Base-by-base conservation (phyloP, 2,329 filamentous ascomycete genomes). In the Lizonia empirigonia region DNA sequence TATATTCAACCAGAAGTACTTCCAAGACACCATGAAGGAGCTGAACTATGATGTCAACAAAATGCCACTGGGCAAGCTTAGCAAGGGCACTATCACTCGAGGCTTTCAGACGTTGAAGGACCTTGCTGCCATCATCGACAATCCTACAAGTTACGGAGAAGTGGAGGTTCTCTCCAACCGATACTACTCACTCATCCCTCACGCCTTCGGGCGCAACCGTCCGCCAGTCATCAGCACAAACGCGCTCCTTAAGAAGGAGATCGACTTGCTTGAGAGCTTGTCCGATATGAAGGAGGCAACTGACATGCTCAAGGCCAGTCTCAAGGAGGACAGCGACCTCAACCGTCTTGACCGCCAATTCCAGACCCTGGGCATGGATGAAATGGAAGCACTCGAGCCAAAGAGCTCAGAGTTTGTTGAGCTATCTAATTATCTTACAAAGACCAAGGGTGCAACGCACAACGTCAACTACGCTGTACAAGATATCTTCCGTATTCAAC, bases 231-330 rank as follows among this genome's bases (percentile, higher is more conserved):
- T 96, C 62, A 69, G 70, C 26, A 76, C 75, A 30, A 67, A 82
- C 16, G 59, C 60, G 1, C 72, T 81, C 58, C 80, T 96, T 62
- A 91, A 92, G 75, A 81, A 76, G 62, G 91, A 96, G 74, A 82
- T 93, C 60, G 87, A 90, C 35, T 80, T 95, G 59, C 82, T 96
- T 1, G 90, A 95, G 64, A 89, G 85, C 54, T 76, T 96, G 68
- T 87, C 85, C 2, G 90, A 94, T 64, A 93, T 96, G 89, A 91
- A 92, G 73, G 87, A 90, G 53, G 86, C 90, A 1, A 83, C 85
- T 18, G 82, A 86, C 20, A 88, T 96, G 65, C 87, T 95, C 82
- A 91, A 90, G 72, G 76, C 76, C n/a, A 76, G 75, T 30, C 74
- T 82, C 22, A 75, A 75, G 8, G 77, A 80, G 7, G 71, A 75